A percentile compares a stretch with the other conserved stretches of the same genome.
These are phyloP conservation scores for Purpureocillium takamizusanense DNA, from an alignment of 2,329 filamentous ascomycete genomes.

Conservation along the genomic window DNA sequence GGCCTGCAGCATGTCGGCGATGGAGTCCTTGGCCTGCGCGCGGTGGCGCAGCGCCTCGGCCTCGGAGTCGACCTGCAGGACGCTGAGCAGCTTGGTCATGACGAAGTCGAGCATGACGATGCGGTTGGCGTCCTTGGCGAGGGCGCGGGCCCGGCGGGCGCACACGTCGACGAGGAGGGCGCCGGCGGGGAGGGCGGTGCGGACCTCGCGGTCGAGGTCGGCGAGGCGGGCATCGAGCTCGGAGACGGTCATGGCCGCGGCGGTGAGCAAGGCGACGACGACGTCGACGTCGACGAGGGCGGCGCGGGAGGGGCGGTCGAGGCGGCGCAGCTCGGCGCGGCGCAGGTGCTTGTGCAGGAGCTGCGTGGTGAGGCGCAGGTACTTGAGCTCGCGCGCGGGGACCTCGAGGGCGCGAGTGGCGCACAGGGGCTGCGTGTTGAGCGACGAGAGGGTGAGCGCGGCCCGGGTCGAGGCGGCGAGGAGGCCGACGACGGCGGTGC, in stretches of 20 bases:
- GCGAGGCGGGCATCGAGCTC: conserved; percentile 8
- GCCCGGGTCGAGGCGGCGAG: conserved; percentile 10
- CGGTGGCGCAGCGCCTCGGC: conserved; percentile 6
- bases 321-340: conserved; percentile 4
- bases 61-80: conserved; percentile 6
- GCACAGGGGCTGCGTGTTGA: conserved; percentile 1
- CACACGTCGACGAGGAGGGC: conserved; percentile 2
- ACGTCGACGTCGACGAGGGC: conserved; percentile 9
- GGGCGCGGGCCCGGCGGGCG: not conserved
- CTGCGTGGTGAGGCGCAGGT: conserved; percentile 7
- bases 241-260: conserved; percentile 8
- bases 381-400: conserved; percentile 3
- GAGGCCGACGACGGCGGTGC: conserved; percentile 7
- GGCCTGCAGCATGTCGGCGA: conserved; percentile 6
- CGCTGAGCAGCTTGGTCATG: conserved; percentile 8
- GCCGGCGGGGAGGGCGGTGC: too few species aligned
- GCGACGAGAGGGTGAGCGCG: conserved; percentile 2
- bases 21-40: conserved; percentile 2
- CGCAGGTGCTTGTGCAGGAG: conserved; percentile 10
- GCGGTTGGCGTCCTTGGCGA: conserved; percentile 7
- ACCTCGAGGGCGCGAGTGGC: conserved; percentile 2
- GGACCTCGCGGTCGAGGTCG: not conserved
- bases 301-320: conserved; percentile 3
- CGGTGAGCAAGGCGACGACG: conserved; percentile 8
- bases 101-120: conserved; percentile 6